A percentile compares a stretch with the other conserved stretches of the same genome.
These are phyloP conservation scores for Immersiporthe knoxdaviesiana DNA, from an alignment of 2,329 filamentous ascomycete genomes.

Conservation along the genomic window DNA sequence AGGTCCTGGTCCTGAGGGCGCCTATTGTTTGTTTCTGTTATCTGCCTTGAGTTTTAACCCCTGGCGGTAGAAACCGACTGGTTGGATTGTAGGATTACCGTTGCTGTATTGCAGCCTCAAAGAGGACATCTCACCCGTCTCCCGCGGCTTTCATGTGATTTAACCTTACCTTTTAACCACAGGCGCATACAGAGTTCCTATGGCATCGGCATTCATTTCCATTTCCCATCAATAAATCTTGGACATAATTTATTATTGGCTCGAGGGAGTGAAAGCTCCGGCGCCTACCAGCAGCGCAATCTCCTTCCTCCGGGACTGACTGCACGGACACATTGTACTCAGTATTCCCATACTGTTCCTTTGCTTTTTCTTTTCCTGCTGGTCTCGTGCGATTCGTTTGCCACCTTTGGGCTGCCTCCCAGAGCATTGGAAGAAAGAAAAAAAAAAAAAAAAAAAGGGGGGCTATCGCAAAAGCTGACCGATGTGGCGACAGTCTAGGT, in stretches of 20 bases:
- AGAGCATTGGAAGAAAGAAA: too few species aligned
- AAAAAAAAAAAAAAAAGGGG: neutral
- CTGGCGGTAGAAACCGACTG: neutral
- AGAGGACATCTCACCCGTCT: neutral
- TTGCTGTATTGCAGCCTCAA: neutral
- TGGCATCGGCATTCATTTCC: too few species aligned
- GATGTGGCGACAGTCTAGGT: neutral
- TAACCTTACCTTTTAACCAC: neutral
- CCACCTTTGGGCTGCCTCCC: constrained; percentile 5
- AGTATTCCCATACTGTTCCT: neutral
- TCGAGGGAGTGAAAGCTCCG: neutral
- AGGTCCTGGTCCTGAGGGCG: too few species aligned
- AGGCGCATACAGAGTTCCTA: neutral
- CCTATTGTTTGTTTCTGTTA: neutral
- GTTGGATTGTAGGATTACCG: neutral
- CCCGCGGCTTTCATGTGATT: neutral
- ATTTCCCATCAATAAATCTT: neutral
- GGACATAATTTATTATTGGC: constrained; percentile 1
- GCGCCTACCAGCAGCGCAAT: neutral
- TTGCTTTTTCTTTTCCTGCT: neutral
- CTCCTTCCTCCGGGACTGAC: neutral
- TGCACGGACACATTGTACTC: neutral
- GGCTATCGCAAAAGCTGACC: neutral
- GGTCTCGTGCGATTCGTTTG: neutral
- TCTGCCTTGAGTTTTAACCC: neutral